Conservation (phyloP, 768 basidiomycete genomes). For the Pleurotus cornucopiae region DNA sequence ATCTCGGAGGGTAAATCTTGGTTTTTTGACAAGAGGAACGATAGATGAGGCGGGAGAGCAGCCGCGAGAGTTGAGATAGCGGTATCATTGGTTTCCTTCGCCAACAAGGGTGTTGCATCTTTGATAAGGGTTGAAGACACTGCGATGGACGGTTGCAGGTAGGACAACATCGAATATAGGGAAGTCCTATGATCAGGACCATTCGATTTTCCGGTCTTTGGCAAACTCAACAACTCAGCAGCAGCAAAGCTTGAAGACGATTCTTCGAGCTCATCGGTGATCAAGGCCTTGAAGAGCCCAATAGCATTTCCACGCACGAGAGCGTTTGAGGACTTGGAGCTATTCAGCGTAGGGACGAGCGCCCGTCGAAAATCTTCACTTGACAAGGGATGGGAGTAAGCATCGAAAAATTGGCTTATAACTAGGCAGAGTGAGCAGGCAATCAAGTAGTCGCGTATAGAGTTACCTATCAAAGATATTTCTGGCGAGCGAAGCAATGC, state of each 20-base stretch:
- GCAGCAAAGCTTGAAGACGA: conserved; percentile 43
- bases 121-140: conserved; percentile 44
- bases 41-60: conserved; percentile 58
- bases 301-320: conserved; percentile 53
- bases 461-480: conserved; percentile 59
- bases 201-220: conserved; percentile 79
- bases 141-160: conserved; percentile 39
- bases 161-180: conserved; percentile 74
- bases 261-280: conserved; percentile 31
- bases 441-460: conserved; percentile 4
- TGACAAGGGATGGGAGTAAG: conserved; percentile 48
- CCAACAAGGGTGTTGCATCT: conserved; percentile 33
- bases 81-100: conserved; percentile 78
- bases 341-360: conserved; percentile 56
- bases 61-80: conserved; percentile 51
- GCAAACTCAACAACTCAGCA: conserved; percentile 66
- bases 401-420: conserved; percentile 52
- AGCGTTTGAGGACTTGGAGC: conserved; percentile 71
- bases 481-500: conserved; percentile 81
- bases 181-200: conserved; percentile 83
- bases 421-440: conserved; percentile 29
- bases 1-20: conserved; percentile 40
- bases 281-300: conserved; percentile 48
- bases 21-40: conserved; percentile 41
- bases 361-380: conserved; percentile 46